Conservation (phyloP, 805 yeast species). For the Monosporozyma aquatica region DNA sequence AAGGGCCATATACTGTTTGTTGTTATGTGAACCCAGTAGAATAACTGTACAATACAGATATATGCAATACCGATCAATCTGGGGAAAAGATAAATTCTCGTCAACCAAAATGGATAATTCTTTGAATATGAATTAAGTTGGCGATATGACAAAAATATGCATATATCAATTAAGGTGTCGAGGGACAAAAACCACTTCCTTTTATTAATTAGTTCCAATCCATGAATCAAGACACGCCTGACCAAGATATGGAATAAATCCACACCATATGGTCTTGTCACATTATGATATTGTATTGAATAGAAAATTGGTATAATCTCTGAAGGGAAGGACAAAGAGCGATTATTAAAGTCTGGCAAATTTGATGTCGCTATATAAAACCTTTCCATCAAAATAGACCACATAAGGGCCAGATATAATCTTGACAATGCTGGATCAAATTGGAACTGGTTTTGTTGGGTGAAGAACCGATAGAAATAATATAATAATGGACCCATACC, state of each 20-base stretch:
- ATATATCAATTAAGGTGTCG: background rate
- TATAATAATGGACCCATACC: background rate
- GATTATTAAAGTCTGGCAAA: slow-evolving; percentile 21
- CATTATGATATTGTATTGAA: background rate
- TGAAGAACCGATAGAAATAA: background rate
- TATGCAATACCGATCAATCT: background rate
- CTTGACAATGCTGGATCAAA: slow-evolving; percentile 4
- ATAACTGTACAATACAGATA: background rate
- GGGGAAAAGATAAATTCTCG: background rate
- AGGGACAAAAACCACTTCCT: slow-evolving; percentile 32
- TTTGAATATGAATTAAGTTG: background rate
- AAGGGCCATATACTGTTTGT: background rate
- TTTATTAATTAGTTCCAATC: slow-evolving; percentile 46
- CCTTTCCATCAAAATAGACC: slow-evolving; percentile 44
- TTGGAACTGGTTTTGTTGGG: background rate
- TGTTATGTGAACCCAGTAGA: background rate
- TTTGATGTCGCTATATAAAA: slow-evolving; percentile 42
- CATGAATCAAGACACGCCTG: slow-evolving; percentile 54
- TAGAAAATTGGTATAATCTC: background rate
- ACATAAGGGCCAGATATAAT: slow-evolving; percentile 11
- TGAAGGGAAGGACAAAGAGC: background rate
- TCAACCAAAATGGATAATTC: background rate
- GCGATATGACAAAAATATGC: background rate
- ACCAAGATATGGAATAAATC: slow-evolving; percentile 45
- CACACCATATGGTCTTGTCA: background rate